Base-by-base conservation (phyloP, 768 basidiomycete genomes). In the Mycena polygramma region DNA sequence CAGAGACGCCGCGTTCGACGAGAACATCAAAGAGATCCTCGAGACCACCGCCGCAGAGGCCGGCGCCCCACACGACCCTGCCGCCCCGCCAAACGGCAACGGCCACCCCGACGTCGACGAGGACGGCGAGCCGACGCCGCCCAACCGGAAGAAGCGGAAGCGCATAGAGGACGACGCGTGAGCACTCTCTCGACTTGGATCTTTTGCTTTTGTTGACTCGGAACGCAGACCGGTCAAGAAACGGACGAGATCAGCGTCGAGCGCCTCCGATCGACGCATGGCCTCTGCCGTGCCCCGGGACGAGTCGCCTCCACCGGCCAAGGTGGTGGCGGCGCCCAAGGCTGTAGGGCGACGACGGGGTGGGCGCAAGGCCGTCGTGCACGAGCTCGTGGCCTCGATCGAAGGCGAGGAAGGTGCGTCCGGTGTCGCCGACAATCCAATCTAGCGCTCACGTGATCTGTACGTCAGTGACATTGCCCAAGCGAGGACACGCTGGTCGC, bases 1-100 rank as follows among this genome's bases (percentile, higher is more conserved):
- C 76, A 86, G 97, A 66, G 97, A 98, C 79, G 95, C 97, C 19
- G 92, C 91, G 15, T 97, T 96, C 78, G 97, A 97, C 78, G 94
- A 96, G 77, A 95, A 91, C 77, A 79, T 94, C 65, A 91, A 92
- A 78, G 92, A 92, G 75, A 83, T 93, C 62, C 90, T 94, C 59
- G 90, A 92, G 74, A 89, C 88, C 46, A 91, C 91, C 22, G 92
- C 92, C 30, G 89, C 90, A 8, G 91, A 92, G 77, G 92, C 91
- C 5, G 88, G 88, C 57, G 87, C 86, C 37, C 82, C 79, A 11
- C 82, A 86, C 57, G 88, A 88, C 48, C 76, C 81, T n/a, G 79
- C 59, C 46, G 76, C 82, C 17, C 79, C 81, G 26, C 83, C 82
- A 37, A 83, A 84, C 58, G 75, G 75, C 46, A 75, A 77, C 60